Conservation (phyloP, 2,329 filamentous ascomycete genomes). For the Dactylellina cionopaga region DNA sequence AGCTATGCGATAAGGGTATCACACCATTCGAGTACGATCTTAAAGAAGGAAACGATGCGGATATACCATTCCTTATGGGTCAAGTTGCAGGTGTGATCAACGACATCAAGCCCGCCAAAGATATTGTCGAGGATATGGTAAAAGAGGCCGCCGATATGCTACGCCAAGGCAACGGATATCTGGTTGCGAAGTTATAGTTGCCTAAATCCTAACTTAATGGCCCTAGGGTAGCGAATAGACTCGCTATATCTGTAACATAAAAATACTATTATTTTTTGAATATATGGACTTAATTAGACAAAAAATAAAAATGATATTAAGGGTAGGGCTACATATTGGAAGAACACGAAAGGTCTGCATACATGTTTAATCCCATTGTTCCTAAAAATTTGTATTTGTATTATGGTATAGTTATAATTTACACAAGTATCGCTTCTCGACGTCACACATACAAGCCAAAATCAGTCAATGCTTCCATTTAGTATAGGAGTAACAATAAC, state of each 20-base stretch:
- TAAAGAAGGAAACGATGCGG: constrained; percentile 81
- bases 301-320: not conserved
- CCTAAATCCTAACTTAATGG: too few relatives aligned
- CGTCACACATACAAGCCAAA: not conserved
- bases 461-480: constrained; percentile 7
- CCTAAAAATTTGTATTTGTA: not conserved
- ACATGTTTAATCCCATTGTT: not conserved
- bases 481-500: constrained; percentile 28
- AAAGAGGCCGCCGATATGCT: constrained; percentile 76
- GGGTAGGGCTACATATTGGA: too few relatives aligned
- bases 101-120: constrained; percentile 79
- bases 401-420: constrained; percentile 5
- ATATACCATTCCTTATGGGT: constrained; percentile 90
- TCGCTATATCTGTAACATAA: not conserved
- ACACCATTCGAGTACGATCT: constrained; percentile 85
- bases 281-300: not conserved
- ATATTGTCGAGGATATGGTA: constrained; percentile 93
- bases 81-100: constrained; percentile 84
- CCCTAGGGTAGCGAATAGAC: not conserved
- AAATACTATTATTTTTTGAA: not conserved
- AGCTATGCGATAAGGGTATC: constrained; percentile 78
- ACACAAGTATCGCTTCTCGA: not conserved
- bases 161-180: constrained; percentile 47
- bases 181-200: constrained; percentile 38
- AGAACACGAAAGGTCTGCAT: too few relatives aligned